Percentiles rank a stretch among this genome's conserved stretches.
Conservation (phyloP, 768 basidiomycete genomes). For the Xerocomus brunneocitrinus region DNA sequence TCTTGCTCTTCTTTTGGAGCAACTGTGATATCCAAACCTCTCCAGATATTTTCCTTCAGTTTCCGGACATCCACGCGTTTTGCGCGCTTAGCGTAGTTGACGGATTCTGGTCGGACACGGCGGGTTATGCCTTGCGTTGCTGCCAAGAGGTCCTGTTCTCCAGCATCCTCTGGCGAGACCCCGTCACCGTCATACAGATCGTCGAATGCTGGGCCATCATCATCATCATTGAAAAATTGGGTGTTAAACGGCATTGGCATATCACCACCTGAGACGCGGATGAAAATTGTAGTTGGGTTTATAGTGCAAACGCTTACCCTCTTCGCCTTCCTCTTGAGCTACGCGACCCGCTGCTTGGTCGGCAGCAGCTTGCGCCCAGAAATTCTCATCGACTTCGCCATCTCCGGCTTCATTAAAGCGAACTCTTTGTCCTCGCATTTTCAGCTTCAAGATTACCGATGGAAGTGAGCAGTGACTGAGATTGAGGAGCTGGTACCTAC, state of each 20-base stretch:
- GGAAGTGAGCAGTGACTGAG: not conserved
- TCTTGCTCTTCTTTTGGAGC: constrained; percentile 35
- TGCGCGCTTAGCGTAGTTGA: constrained; percentile 92
- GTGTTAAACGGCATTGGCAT: constrained; percentile 80
- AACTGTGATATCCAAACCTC: constrained; percentile 75
- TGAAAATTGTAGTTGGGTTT: constrained; percentile 3
- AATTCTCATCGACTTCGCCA: constrained; percentile 92
- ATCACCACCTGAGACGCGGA: constrained; percentile 34
- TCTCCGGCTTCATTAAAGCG: constrained; percentile 56
- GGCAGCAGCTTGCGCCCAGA: constrained; percentile 95
- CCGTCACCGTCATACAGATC: constrained; percentile 45
- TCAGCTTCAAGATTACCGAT: constrained; percentile 49
- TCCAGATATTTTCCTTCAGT: constrained; percentile 98
- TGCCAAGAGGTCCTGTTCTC: constrained; percentile 85
- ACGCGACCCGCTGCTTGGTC: constrained; percentile 63
- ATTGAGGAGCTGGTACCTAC: constrained; percentile 44
- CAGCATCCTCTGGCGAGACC: constrained; percentile 48
- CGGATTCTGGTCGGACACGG: constrained; percentile 79
- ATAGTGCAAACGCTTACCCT: constrained; percentile 41
- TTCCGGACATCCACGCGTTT: constrained; percentile 96
- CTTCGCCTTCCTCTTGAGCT: constrained; percentile 55
- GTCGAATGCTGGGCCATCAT: constrained; percentile 71
- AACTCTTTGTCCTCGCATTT: constrained; percentile 77
- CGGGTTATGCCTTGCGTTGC: constrained; percentile 73
- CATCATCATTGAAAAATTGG: constrained; percentile 96